These are phyloP conservation scores for Begonia masoniana DNA, from an alignment of 306 rosid species.

Conservation along the genomic window DNA sequence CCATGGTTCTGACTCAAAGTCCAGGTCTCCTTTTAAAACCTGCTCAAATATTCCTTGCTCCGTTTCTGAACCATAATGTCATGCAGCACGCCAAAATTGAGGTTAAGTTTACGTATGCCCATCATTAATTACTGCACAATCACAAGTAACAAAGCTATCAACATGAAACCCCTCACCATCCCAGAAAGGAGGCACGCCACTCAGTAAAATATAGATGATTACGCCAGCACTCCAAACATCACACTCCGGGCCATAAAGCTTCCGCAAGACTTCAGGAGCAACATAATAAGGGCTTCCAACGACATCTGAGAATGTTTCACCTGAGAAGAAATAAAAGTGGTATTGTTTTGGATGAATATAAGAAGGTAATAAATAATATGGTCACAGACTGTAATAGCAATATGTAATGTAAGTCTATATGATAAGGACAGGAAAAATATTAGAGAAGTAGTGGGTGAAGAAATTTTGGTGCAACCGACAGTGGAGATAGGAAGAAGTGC, in stretches of 20 bases:
- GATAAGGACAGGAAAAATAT: no score
- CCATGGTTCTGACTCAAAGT: slow-evolving; percentile 93
- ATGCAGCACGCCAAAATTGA: slow-evolving; percentile 9
- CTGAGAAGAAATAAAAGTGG: slow-evolving; percentile 19
- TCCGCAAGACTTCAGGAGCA: slow-evolving; percentile 90
- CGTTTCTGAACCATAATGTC: slow-evolving; percentile 43
- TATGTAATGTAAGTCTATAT: no score
- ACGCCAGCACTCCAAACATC: slow-evolving; percentile 99
- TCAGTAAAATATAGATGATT: slow-evolving; percentile 71
- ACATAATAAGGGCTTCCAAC: slow-evolving; percentile 99
- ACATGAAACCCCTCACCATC: slow-evolving; percentile 53
- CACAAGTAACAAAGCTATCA: neutral
- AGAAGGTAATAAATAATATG: neutral
- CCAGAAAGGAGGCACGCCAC: slow-evolving; percentile 99
- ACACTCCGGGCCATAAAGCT: slow-evolving; percentile 77
- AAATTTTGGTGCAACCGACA: no score
- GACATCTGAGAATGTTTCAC: slow-evolving; percentile 78
- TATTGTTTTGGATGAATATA: neutral
- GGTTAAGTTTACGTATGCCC: slow-evolving; percentile 2
- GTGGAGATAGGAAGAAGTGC: no score
- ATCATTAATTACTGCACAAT: slow-evolving; percentile 1
- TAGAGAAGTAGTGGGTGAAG: no score
- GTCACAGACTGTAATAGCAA: no score
- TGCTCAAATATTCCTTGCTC: slow-evolving; percentile 96
- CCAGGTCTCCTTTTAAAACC: slow-evolving; percentile 88